A percentile compares a stretch with the other conserved stretches of the same genome.
Conservation (phyloP, 495 filamentous ascomycete genomes). For the Tuber aestivum region DNA sequence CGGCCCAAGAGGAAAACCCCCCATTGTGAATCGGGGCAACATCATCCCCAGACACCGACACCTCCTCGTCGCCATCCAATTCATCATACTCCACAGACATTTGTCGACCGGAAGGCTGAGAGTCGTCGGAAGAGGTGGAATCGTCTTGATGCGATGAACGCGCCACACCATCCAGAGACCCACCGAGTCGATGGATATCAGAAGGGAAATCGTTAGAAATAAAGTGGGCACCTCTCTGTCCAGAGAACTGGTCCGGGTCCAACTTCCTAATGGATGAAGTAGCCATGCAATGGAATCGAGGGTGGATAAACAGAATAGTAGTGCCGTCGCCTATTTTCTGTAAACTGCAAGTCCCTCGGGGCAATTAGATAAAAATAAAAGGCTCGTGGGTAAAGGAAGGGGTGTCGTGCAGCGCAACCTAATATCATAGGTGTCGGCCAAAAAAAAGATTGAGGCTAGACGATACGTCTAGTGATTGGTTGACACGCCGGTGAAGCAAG, state of each 20-base stretch:
- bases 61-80: slow-evolving; percentile 37
- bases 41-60: slow-evolving; percentile 25
- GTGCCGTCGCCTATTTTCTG: background rate
- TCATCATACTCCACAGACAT: slow-evolving; percentile 35
- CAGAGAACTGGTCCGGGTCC: background rate
- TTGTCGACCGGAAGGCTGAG: slow-evolving; percentile 19
- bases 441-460: background rate
- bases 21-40: slow-evolving; percentile 32
- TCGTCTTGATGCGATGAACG: slow-evolving; percentile 21
- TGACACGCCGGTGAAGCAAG: background rate
- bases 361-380: background rate
- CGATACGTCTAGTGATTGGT: background rate
- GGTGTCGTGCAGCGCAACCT: background rate
- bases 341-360: background rate
- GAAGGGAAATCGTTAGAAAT: background rate
- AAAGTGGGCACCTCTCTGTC: background rate
- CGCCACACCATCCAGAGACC: slow-evolving; percentile 27
- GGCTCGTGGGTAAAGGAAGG: background rate
- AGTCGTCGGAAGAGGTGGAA: slow-evolving; percentile 23
- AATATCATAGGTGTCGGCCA: background rate
- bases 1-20: slow-evolving; percentile 19
- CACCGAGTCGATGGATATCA: slow-evolving; percentile 29
- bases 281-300: background rate
- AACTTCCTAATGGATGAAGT: background rate
- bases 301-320: background rate